Evolutionary conservation across 768 basidiomycete genomes (phyloP), one percentile per base, ranked within the genome.

Genomic region (Boletus bicolor): DNA sequence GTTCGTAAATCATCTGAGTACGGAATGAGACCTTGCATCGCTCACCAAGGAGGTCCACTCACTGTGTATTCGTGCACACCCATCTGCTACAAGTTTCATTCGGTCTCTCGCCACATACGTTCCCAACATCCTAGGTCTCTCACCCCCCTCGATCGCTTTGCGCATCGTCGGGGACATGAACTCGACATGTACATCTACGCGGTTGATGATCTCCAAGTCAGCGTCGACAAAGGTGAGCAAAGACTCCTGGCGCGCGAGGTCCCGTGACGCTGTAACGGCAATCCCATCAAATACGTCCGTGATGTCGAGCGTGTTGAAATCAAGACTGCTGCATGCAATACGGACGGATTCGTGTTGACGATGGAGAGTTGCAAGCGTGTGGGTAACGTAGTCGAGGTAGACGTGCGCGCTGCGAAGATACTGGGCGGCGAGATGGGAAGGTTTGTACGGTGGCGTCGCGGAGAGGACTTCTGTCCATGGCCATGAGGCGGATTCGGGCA

Each of bases 61-160:
- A 88, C 89, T 82, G 75, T 92, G 87, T 26, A 86, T 84, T 46
- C 79, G 78, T 15, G 74, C 65, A 72, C 89, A 91, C 4, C 80
- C 82, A 15, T 87, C 87, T 3, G 83, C 87, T 1, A 93, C 91
- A 66, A 88, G 81, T 62, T 77, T 80, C 91, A 93, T 93, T 73
- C 86, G 90, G 48, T 76, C 81, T 60, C 77, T 79, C 15, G 86
- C 86, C 26, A 93, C 89, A 69, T 92, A 93, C 67, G 90, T 89
- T 11, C 86, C 89, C 39, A 93, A 70, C 11, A 86, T 87, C 44
- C 91, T 77, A 14, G 80, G 80, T 52, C 76, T 80, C 53, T 84
- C 85, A 4, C 89, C 91, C 0, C 80, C 76, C 55, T 91, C 87
- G 43, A 91, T 87, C 3, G 86, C 83, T 61, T 78, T 84, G 36